phyloP scores from a whole-genome alignment of 192 early-diverging fungal species.

The Obelidium mucronatum region DNA sequence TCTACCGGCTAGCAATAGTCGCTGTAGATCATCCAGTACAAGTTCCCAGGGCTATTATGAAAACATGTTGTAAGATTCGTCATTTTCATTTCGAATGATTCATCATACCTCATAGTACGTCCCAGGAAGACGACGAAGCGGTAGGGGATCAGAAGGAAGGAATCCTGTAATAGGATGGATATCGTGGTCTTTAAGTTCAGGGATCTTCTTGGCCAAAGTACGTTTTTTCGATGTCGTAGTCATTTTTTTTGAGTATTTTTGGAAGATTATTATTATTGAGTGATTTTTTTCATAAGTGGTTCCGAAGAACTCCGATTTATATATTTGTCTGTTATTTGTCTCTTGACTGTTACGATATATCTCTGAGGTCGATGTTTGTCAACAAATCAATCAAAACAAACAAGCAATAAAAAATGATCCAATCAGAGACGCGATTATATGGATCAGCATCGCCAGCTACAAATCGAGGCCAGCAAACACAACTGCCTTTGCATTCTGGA shows the following conservation, averaged over 20 bases:
- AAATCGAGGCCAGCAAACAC: not conserved
- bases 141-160: slow-evolving; percentile 75
- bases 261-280: too few species aligned
- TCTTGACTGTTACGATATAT: too few species aligned
- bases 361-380: too few species aligned
- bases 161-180: slow-evolving; percentile 87
- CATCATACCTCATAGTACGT: slow-evolving; percentile 61
- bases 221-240: not conserved
- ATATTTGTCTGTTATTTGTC: too few species aligned
- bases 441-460: not conserved
- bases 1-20: slow-evolving; percentile 62
- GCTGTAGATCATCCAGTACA: slow-evolving; percentile 79
- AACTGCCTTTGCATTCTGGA: slow-evolving; percentile 25
- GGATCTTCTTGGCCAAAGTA: slow-evolving; percentile 18
- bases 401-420: not conserved
- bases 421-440: not conserved
- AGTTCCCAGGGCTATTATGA: slow-evolving; percentile 80
- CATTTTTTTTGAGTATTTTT: not conserved
- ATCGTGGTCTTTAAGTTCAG: slow-evolving; percentile 68
- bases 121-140: slow-evolving; percentile 73
- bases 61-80: too few species aligned
- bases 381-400: too few species aligned
- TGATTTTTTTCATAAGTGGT: too few species aligned
- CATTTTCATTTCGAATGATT: too few species aligned
- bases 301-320: too few species aligned